Conservation (phyloP, 768 basidiomycete genomes). For the Clitopilus passeckerianus region DNA sequence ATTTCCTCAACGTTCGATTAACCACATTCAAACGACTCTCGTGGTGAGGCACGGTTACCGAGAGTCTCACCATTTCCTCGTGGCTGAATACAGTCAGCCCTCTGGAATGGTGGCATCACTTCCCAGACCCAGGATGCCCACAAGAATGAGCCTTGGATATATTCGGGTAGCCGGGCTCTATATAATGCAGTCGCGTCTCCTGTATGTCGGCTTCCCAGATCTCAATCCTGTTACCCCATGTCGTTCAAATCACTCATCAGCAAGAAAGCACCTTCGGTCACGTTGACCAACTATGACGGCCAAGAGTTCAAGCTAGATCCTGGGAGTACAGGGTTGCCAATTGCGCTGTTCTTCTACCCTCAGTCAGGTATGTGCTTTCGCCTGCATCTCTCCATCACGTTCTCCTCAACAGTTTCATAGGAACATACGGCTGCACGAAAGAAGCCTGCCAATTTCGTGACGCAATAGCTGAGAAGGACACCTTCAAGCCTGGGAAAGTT, state of each 20-base stretch:
- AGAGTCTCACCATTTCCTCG: no score
- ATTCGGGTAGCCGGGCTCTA: background rate
- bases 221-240: slow-evolving; percentile 21
- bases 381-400: background rate
- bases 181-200: background rate
- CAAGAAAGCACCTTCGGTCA: slow-evolving; percentile 60
- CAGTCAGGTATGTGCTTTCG: slow-evolving; percentile 43
- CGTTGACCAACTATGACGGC: slow-evolving; percentile 62
- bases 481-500: slow-evolving; percentile 60
- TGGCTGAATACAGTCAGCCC: no score
- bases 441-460: slow-evolving; percentile 83
- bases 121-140: background rate
- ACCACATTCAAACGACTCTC: no score
- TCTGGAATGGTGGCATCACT: background rate
- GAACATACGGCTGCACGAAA: slow-evolving; percentile 73
- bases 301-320: slow-evolving; percentile 56
- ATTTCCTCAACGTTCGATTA: no score
- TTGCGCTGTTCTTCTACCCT: slow-evolving; percentile 78
- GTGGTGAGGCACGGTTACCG: no score
- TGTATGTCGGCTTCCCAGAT: background rate
- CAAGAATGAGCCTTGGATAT: background rate
- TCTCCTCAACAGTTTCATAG: slow-evolving; percentile 23
- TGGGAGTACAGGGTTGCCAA: slow-evolving; percentile 51
- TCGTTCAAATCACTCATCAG: slow-evolving; percentile 51
- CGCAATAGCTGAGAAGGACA: slow-evolving; percentile 62